Evolutionary conservation across 2,329 filamentous ascomycete genomes (phyloP).

Genomic region (Trichoderma endophyticum): DNA sequence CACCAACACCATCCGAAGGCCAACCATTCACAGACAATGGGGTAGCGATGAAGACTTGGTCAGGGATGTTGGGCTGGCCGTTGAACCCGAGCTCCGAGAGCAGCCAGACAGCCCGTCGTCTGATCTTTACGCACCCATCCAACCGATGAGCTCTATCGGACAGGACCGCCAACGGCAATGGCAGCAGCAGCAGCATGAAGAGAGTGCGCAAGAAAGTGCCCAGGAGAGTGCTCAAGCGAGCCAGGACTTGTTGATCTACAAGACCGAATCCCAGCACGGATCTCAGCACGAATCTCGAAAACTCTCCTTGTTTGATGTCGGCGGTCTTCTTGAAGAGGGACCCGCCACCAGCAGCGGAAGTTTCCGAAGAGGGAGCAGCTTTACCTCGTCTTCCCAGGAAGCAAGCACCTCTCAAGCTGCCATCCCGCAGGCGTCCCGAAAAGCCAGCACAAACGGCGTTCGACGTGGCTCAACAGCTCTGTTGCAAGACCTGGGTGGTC

Average conservation of each 20-base stretch:
- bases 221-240: conserved; percentile 34
- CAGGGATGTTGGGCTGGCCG: conserved; percentile 70
- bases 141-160: conserved; percentile 29
- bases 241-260: conserved; percentile 42
- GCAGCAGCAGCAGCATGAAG: conserved; percentile 34
- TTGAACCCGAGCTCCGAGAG: conserved; percentile 51
- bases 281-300: conserved; percentile 30
- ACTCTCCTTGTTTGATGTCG: conserved; percentile 83
- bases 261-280: conserved; percentile 16
- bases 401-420: conserved; percentile 35
- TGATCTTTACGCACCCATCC: conserved; percentile 37
- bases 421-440: conserved; percentile 41
- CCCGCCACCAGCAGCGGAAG: conserved; percentile 31
- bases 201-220: not conserved
- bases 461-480: conserved; percentile 55
- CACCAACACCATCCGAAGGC: conserved; percentile 39
- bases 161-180: conserved; percentile 41
- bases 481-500: conserved; percentile 57
- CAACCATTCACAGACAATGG: conserved; percentile 63
- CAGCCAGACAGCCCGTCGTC: conserved; percentile 26
- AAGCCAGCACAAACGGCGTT: conserved; percentile 44
- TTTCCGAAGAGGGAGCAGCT: conserved; percentile 39
- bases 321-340: conserved; percentile 63
- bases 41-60: conserved; percentile 92
- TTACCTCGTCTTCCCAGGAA: conserved; percentile 40